These are phyloP conservation scores for Aquilaria sinensis DNA, from an alignment of 345 rosid species.

Conservation along the genomic window DNA sequence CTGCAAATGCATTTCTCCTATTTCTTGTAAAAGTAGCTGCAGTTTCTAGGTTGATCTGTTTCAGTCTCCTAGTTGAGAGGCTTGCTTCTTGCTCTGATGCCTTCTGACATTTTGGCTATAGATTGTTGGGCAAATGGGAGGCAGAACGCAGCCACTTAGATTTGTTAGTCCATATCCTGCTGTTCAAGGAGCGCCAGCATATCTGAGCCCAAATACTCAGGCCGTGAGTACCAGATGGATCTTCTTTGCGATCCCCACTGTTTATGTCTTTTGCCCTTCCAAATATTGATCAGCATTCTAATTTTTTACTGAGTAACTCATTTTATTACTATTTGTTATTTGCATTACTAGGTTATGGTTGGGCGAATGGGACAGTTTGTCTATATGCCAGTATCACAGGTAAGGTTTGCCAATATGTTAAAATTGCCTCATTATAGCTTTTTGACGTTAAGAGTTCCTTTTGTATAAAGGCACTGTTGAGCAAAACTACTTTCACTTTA, in stretches of 20 bases:
- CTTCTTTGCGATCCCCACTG: background rate
- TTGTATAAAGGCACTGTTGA: background rate
- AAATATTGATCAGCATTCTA: background rate
- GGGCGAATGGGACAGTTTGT: constrained; percentile 67
- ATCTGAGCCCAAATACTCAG: constrained; percentile 57
- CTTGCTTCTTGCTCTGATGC: too few species aligned
- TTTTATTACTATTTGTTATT: constrained; percentile 9
- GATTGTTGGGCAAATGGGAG: constrained; percentile 52
- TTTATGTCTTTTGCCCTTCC: background rate
- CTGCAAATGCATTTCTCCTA: background rate
- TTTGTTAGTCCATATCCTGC: constrained; percentile 59
- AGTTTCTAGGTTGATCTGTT: too few species aligned
- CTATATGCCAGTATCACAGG: constrained; percentile 71
- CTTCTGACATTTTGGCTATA: constrained; percentile 16
- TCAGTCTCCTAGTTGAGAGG: too few species aligned
- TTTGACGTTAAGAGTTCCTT: background rate
- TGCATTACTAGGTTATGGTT: constrained; percentile 51
- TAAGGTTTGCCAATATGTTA: constrained; percentile 26
- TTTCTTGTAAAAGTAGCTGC: background rate
- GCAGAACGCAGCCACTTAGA: constrained; percentile 54
- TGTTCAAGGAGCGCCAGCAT: constrained; percentile 52
- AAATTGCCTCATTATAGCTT: constrained; percentile 5
- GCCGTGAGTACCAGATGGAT: constrained; percentile 32
- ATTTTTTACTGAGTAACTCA: constrained; percentile 1
- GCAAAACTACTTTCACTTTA: background rate